These are phyloP conservation scores for Thyridium curvatum DNA, from an alignment of 2,329 filamentous ascomycete species.

Conservation along the genomic window DNA sequence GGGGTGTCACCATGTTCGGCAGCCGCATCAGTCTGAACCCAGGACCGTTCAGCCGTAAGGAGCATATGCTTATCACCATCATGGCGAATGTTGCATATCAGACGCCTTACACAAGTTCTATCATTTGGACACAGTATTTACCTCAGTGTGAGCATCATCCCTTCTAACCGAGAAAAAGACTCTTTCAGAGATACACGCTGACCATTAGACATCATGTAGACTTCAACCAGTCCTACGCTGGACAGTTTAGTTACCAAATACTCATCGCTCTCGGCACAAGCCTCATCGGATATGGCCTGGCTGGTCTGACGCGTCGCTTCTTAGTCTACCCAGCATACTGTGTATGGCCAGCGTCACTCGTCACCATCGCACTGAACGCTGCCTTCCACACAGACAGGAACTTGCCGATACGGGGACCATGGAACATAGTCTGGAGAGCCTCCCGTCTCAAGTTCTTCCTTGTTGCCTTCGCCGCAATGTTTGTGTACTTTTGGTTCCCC, in stretches of 20 bases:
- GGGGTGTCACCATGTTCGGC: conserved; percentile 40
- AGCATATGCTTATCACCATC: conserved; percentile 52
- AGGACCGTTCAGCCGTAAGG: conserved; percentile 52
- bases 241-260: conserved; percentile 42
- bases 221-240: conserved; percentile 44
- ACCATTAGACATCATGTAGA: conserved; percentile 7
- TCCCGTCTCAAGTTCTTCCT: conserved; percentile 40
- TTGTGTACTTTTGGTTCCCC: conserved; percentile 46
- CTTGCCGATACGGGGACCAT: conserved; percentile 27
- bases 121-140: conserved; percentile 40
- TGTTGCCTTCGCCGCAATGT: conserved; percentile 36
- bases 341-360: conserved; percentile 44
- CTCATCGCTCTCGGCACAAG: conserved; percentile 43
- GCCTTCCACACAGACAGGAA: conserved; percentile 40
- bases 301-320: conserved; percentile 42
- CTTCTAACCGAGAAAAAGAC: no score
- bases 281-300: conserved; percentile 50
- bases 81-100: conserved; percentile 53
- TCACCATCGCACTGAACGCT: conserved; percentile 38
- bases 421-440: conserved; percentile 30
- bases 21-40: conserved; percentile 45
- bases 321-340: conserved; percentile 44
- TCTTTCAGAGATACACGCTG: no score
- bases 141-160: not conserved
- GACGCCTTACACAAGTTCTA: conserved; percentile 41